phyloP scores from a whole-genome alignment of 495 filamentous ascomycete genomes.

The Neurospora sp. region DNA sequence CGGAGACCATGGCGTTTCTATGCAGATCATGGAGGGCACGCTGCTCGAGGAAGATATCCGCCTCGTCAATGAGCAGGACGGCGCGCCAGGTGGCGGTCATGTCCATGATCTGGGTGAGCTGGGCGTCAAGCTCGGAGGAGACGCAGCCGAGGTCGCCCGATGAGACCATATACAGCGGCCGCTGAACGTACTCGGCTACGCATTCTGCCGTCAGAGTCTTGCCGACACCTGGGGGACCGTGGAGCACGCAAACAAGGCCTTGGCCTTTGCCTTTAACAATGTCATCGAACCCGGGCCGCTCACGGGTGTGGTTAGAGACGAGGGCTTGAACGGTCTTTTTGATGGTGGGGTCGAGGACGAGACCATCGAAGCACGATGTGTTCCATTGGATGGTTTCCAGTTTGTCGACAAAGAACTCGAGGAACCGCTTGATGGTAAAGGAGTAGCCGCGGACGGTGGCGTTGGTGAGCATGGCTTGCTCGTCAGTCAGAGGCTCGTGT shows the following conservation, averaged over 20 bases:
- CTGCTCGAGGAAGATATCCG: conserved; percentile 39
- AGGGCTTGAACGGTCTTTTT: conserved; percentile 46
- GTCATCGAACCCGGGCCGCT: conserved; percentile 25
- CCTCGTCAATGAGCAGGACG: conserved; percentile 43
- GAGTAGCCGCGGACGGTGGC: conserved; percentile 26
- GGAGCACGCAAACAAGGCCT: conserved; percentile 31
- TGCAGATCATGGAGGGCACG: conserved; percentile 31
- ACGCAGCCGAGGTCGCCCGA: conserved; percentile 42
- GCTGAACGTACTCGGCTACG: conserved; percentile 40
- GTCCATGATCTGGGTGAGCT: conserved; percentile 39
- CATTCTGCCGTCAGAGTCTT: conserved; percentile 34
- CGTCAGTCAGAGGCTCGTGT: conserved; percentile 18
- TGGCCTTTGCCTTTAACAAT: conserved; percentile 29
- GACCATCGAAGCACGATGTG: conserved; percentile 35
- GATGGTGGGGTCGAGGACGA: conserved; percentile 42
- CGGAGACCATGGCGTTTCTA: conserved; percentile 37
- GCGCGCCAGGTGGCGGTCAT: conserved; percentile 39
- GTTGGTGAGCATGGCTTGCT: conserved; percentile 19
- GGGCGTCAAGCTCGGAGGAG: conserved; percentile 17
- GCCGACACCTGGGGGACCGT: conserved; percentile 29
- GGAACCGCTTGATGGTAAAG: conserved; percentile 19
- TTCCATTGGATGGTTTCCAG: conserved; percentile 23
- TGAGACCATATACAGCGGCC: conserved; percentile 45
- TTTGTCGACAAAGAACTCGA: conserved; percentile 25
- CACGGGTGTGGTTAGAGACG: conserved; percentile 26